Evolutionary conservation across 129 eudicot genomes (phyloP), one percentile per base, ranked within the genome.

Genomic region (sunflower (Helianthus annuus)): DNA sequence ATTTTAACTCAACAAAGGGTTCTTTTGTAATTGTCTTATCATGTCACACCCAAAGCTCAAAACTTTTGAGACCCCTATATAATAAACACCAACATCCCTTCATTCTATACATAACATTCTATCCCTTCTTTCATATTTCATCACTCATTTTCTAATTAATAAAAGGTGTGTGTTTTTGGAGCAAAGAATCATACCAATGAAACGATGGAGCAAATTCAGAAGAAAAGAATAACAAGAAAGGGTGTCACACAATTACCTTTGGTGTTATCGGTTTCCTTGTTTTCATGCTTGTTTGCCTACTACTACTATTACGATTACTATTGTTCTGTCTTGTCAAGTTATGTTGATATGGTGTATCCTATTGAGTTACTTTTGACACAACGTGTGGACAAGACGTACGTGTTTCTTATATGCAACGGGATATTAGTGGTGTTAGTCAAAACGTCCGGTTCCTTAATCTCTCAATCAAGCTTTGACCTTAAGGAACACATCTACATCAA

Each of bases 371-470:
- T 66, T 12, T 12, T 54, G 34, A 44, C 79, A 65, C 57, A 75
- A 19, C 32, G 56, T 14, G n/a, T 75, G 54, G 66, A 75, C 58
- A 66, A 75, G 64, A 65, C 66, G 1, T 66, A 75, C 1, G 39
- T 75, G 24, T 75, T 75, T 54, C 66, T 75, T 36, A 65, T 66
- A 10, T 75, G 79, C 66, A 66, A 75, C 29, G 79, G 79, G 57
- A 75, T 75, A 75, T 54, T 75, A 75, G 73, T 54, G 66, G 73
- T 75, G 48, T 44, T 75, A 29, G 58, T 75, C 34, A 54, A 66
- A 62, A 75, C 73, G 4, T 65, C 79, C 3, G 66, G 79, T 44
- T 75, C 79, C 48, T 29, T 75, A 6, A 44, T 66, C 15, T 53
- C 72, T 54, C 66, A 65, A 66, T 75, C 79, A 4, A 75, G 17